Percentiles rank a stretch among this genome's conserved stretches.
Evolutionary conservation across 495 filamentous ascomycete genomes (phyloP).

Genomic region (Staphylotrichum longicolle): DNA sequence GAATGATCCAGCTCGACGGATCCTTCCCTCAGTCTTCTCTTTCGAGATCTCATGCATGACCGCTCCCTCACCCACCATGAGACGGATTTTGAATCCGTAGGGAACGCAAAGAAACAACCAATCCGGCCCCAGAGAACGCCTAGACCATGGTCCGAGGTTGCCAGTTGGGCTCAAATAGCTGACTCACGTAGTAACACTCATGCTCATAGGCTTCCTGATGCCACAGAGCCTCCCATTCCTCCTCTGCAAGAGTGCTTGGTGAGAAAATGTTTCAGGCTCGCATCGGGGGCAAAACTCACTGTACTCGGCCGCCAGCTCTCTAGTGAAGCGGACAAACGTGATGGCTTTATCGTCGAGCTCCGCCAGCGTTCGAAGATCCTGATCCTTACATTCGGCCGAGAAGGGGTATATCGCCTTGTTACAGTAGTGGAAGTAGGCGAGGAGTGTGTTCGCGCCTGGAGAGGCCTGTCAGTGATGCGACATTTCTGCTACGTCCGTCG

Average conservation of each 20-base stretch:
- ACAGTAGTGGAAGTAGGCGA: constrained; percentile 60
- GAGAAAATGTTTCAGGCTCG: constrained; percentile 9
- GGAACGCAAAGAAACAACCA: too few relatives aligned
- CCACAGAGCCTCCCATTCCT: constrained; percentile 42
- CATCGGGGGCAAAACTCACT: constrained; percentile 37
- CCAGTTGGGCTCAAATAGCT: constrained; percentile 53
- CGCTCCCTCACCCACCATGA: too few relatives aligned
- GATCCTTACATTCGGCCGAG: constrained; percentile 48
- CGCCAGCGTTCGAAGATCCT: constrained; percentile 45
- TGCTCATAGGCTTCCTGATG: constrained; percentile 42
- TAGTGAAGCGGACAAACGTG: constrained; percentile 41
- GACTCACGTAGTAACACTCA: constrained; percentile 52
- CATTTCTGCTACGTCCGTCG: not conserved
- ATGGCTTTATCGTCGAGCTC: constrained; percentile 43
- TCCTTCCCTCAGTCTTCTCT: too few relatives aligned
- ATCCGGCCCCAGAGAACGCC: not conserved
- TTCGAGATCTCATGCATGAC: too few relatives aligned
- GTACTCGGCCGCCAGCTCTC: constrained; percentile 34
- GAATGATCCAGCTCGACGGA: too few relatives aligned
- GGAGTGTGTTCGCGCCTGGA: constrained; percentile 56
- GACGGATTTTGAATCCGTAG: too few relatives aligned
- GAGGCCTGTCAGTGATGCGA: constrained; percentile 7
- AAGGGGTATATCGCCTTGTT: constrained; percentile 55
- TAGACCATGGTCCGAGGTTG: constrained; percentile 44
- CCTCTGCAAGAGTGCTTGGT: constrained; percentile 28